Base-by-base conservation (phyloP, 2,329 filamentous ascomycete genomes). In the Colletotrichum sp. region DNA sequence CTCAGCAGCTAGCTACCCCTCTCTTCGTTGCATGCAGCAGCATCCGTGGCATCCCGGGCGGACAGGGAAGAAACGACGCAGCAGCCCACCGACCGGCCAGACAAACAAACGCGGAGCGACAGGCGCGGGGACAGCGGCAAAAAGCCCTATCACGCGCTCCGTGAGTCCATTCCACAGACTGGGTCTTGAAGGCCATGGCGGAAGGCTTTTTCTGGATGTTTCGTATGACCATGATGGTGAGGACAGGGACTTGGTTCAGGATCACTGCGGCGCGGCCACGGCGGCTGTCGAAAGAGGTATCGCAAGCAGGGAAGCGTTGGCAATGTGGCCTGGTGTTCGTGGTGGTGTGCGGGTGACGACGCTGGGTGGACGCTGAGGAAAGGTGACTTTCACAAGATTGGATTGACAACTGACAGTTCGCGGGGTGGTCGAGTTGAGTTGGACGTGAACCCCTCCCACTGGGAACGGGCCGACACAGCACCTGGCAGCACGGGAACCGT, bases 391-490 rank as follows among this genome's bases (percentile, higher is more conserved):
- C 43, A 52, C 43, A 52, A 52, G 43, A 52, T 52, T 52, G 43
- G 43, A 21, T 2, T 55, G 68, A 71, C 39, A 65, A 71, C 39
- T 70, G 59, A 73, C 57, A 10, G 21, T 26, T 26, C 18, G 34
- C 13, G 67, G 52, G 36, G 68, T 26, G 21, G 30, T 65, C 28
- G 34, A 48, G 43, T 48, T 21, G 43, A 52, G 63, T 57, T 24
- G 72, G 26, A 74, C 72, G 43, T 48, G 43, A 48, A 30, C 43
- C 36, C 66, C 48, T 32, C 24, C 21, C 52, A 36, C 67, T 60
- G 16, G 68, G 72, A 55, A 71, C 72, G 72, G 72, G 60, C 68
- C 68, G 68, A 61, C 21, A 68, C 59, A 71, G 57, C 63, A 48
- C 52, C 43, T 72, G 70, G 63, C 63, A 64, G 26, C 71, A 48